These are phyloP conservation scores for Cardamine resedifolia DNA, from an alignment of 345 rosid species.

Conservation along the genomic window DNA sequence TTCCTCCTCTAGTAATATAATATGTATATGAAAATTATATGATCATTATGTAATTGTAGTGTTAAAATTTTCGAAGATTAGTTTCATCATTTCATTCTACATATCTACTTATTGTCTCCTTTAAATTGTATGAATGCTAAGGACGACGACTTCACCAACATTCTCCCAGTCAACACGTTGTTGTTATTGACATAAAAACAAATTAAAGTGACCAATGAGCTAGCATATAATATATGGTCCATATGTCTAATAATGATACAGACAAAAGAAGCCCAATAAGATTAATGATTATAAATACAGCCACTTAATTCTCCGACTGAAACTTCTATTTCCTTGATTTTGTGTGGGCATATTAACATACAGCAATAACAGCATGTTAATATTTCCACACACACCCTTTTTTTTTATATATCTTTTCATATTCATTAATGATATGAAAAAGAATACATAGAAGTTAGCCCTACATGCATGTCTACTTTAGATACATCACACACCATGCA, in stretches of 20 bases:
- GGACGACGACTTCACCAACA: slow-evolving; percentile 12
- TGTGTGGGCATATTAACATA: too few relatives aligned
- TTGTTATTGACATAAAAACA: neutral
- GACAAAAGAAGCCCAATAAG: neutral
- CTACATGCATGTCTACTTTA: neutral
- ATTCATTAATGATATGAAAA: neutral
- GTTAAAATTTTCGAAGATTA: neutral
- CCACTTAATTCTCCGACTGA: neutral
- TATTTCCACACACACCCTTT: neutral
- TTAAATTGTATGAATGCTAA: neutral
- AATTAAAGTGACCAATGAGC: neutral
- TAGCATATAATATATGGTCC: neutral
- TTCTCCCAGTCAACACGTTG: slow-evolving; percentile 1
- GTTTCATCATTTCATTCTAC: neutral
- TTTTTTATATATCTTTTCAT: neutral
- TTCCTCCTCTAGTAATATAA: neutral
- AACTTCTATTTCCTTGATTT: neutral
- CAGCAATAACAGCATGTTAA: too few relatives aligned
- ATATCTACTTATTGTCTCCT: neutral
- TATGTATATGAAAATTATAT: neutral
- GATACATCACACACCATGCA: neutral
- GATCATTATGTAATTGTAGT: neutral
- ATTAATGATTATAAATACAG: neutral
- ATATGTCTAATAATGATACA: neutral
- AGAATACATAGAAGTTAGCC: neutral